Conservation (phyloP, 23 red algal species). For the Agarophyton chilense region DNA sequence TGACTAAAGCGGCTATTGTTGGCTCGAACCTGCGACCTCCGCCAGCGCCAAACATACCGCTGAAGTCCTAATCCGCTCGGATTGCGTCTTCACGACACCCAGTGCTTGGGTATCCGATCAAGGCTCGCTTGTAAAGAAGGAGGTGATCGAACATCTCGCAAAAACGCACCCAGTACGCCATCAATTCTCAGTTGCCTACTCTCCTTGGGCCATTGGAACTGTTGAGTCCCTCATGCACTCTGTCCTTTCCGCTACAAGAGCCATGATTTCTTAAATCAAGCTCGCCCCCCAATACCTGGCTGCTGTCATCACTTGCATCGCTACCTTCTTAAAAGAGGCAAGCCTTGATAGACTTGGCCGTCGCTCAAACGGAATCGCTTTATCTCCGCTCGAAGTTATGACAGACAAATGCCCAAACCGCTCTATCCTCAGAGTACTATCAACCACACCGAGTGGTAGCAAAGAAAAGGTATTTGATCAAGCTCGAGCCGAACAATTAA, state of each 20-base stretch:
- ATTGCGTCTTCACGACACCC: no score
- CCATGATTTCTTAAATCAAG: constrained; percentile 17
- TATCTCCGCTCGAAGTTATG: constrained; percentile 30
- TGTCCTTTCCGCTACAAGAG: constrained; percentile 32
- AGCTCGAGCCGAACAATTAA: no score
- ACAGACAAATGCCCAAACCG: neutral
- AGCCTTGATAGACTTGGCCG: constrained; percentile 18
- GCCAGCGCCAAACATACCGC: constrained; percentile 11
- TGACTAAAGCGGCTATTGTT: constrained; percentile 31
- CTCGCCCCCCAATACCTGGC: constrained; percentile 30
- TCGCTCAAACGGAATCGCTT: neutral
- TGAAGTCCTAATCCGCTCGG: neutral
- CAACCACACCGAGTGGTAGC: no score
- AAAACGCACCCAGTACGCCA: constrained; percentile 1
- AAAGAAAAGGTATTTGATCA: no score
- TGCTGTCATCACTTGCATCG: constrained; percentile 27
- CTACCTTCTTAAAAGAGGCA: constrained; percentile 1
- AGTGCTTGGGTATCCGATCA: no score
- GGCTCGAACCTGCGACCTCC: constrained; percentile 2
- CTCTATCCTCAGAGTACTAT: neutral
- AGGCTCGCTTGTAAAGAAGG: no score
- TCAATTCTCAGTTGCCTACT: constrained; percentile 18
- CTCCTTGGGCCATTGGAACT: constrained; percentile 34
- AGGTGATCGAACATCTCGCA: no score
- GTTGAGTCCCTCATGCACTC: constrained; percentile 51